Evolutionary conservation across 2,329 filamentous ascomycete species (phyloP).

Genomic region (Oidium heveae): DNA sequence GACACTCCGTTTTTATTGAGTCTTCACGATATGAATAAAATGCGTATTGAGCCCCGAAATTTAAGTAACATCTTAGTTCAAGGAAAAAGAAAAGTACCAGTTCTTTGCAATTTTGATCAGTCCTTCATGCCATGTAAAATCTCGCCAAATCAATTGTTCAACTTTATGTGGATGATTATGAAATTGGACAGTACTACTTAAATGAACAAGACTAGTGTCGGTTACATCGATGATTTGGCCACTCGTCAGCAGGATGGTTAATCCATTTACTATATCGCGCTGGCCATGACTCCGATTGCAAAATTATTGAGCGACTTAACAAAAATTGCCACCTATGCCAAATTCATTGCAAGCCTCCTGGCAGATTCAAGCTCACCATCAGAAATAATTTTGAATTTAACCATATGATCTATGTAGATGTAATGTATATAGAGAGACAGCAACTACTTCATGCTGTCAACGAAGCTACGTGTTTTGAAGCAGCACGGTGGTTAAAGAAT

Average conservation of each 20-base stretch:
- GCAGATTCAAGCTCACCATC: background rate
- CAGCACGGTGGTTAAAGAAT: conserved; percentile 1
- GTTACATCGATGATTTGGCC: background rate
- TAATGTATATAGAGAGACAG: conserved; percentile 2
- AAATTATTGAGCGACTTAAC: background rate
- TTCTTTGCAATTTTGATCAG: background rate
- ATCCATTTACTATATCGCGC: background rate
- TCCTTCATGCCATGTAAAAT: background rate
- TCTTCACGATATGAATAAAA: conserved; percentile 1
- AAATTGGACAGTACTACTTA: background rate
- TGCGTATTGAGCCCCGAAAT: background rate
- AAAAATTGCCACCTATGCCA: background rate
- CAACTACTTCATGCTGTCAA: conserved; percentile 1
- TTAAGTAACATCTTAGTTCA: background rate
- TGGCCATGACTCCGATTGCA: background rate
- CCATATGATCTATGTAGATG: conserved; percentile 1
- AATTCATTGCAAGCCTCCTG: background rate
- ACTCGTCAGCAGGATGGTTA: background rate
- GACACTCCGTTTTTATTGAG: background rate
- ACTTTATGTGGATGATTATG: background rate
- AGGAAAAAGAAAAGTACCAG: background rate
- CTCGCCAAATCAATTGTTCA: background rate
- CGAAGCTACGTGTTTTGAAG: conserved; percentile 1
- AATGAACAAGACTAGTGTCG: background rate
- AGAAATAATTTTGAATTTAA: conserved; percentile 1